Base-by-base conservation (phyloP, 75 land plant genomes). In the Gnetum montanum region DNA sequence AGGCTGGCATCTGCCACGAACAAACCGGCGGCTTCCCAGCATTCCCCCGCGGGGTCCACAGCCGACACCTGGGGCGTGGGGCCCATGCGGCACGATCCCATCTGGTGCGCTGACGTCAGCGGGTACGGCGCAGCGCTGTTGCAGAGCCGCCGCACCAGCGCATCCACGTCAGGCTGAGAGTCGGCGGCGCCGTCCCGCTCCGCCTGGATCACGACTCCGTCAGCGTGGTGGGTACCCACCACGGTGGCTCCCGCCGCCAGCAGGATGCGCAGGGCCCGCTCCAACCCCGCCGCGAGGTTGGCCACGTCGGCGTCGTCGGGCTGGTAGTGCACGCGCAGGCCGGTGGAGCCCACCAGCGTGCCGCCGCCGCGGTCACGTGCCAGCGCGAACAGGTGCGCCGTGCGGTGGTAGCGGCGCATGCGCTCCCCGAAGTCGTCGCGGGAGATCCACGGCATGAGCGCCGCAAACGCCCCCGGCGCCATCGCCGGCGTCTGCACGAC, bases 71-170 rank as follows among this genome's bases (percentile, higher is more conserved):
- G 64, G 54, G 80, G 86, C 38, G 29, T 67, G 2, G 54, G 53
- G 18, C 95, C 97, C 95, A 91, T 91, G 6, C 86, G 55, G 58
- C 97, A 91, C 23, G 79, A 78, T 5, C 97, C 78, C 90, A 91
- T 88, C 70, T 91, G 97, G 59, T 91, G 97, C 3, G 96, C 97
- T 3, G 85, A 77, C 15, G 46, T 30, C 23, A 70, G 12, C 0
- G 54, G 63, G 74, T 78, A 80, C 43, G n/a, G n/a, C n/a, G 57
- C 10, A 56, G 74, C 68, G 8, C 48, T 40, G 57, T 43, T 16
- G 0, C 65, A 68, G 37, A 8, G 13, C 12, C 72, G 64, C 26
- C 85, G 80, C 43, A 71, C 77, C 0, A 31, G 61, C 4, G 50
- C 62, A 0, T 1, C 29, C 1, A 77, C 75, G 11, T 30, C 46